Conservation (phyloP, 148 eudicot species). For the Heliosperma pusillum region DNA sequence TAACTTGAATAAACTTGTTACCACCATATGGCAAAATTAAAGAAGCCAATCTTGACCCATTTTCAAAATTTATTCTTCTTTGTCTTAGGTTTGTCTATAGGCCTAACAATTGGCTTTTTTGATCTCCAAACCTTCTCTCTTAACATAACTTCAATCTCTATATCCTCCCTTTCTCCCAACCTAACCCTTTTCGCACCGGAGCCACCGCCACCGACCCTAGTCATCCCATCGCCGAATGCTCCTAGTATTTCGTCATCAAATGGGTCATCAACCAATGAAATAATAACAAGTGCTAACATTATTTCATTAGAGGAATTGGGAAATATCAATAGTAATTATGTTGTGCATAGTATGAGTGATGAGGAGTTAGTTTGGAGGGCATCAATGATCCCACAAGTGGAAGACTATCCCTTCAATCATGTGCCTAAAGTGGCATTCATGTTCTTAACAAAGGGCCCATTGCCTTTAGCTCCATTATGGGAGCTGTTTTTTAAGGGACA, state of each 20-base stretch:
- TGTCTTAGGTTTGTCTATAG: conserved; percentile 50
- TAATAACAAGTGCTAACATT: background rate
- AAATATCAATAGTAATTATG: background rate
- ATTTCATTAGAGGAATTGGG: background rate
- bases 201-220: background rate
- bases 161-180: conserved; percentile 1
- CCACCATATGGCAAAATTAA: conserved; percentile 20
- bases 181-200: background rate
- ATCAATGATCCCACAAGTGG: conserved; percentile 36
- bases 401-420: conserved; percentile 17
- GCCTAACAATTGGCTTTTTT: conserved; percentile 36
- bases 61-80: conserved; percentile 34
- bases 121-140: conserved; percentile 30
- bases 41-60: conserved; percentile 17
- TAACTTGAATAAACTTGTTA: background rate
- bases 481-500: conserved; percentile 61
- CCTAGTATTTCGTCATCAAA: too few species aligned
- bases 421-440: conserved; percentile 66
- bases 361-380: conserved; percentile 49
- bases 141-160: too few species aligned
- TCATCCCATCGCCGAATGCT: too few species aligned
- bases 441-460: conserved; percentile 69
- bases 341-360: conserved; percentile 58
- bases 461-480: conserved; percentile 72
- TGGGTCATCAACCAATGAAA: background rate